Conservation (phyloP, 305 asterid species). For the Petunia hybrid region DNA sequence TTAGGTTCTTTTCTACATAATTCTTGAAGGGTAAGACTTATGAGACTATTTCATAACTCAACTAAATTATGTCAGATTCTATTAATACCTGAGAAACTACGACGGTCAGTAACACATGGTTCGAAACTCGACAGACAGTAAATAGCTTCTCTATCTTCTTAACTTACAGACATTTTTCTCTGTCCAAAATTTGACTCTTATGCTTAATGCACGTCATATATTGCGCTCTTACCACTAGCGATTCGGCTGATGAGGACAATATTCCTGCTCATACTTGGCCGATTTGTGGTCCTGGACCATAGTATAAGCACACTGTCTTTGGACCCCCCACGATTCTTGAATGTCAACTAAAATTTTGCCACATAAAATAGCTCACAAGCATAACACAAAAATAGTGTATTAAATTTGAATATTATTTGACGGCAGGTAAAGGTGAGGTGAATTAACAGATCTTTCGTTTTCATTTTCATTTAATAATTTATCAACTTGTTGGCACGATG, state of each 20-base stretch:
- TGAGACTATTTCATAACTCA: background rate
- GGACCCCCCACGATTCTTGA: background rate
- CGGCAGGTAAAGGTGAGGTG: background rate
- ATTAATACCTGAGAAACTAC: too few relatives aligned
- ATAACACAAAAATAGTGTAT: background rate
- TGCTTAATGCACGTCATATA: background rate
- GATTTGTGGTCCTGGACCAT: background rate
- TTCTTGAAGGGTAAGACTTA: background rate
- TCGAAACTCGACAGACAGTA: too few relatives aligned
- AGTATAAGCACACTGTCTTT: background rate
- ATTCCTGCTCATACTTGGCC: background rate
- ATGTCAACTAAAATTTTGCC: background rate
- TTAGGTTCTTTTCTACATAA: background rate
- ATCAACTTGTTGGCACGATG: too few relatives aligned
- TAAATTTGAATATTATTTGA: background rate
- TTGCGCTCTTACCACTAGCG: background rate
- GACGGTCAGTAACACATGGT: too few relatives aligned
- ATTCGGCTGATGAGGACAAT: background rate
- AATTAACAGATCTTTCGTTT: background rate
- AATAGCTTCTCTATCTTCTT: background rate
- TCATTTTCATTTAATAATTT: too few relatives aligned
- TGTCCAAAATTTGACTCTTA: too few relatives aligned
- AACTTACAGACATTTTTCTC: background rate
- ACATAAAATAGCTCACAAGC: background rate
- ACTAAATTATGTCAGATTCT: background rate